These are phyloP conservation scores for Grigorovia transvaalensis DNA, from an alignment of 805 yeast genomes.

Conservation along the genomic window DNA sequence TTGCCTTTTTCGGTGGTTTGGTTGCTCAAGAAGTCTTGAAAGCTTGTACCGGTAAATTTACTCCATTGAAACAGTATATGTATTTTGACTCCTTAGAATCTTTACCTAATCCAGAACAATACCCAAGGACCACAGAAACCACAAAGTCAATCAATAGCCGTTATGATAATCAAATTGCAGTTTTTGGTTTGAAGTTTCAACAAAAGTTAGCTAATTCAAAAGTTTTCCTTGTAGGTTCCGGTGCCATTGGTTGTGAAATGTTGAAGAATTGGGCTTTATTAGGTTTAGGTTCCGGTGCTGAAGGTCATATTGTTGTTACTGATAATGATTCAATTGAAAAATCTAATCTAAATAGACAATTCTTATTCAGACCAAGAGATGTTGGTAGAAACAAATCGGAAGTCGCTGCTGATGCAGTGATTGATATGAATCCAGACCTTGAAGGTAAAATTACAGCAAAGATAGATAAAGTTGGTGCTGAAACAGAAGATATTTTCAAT, in stretches of 20 bases:
- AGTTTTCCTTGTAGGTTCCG: conserved; percentile 90
- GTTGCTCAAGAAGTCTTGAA: conserved; percentile 95
- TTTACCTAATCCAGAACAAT: conserved; percentile 51
- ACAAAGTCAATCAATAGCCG: conserved; percentile 71
- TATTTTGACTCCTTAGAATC: conserved; percentile 93
- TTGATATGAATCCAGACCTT: conserved; percentile 76
- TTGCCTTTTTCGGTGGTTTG: conserved; percentile 86
- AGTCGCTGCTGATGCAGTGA: conserved; percentile 79
- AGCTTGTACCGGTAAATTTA: conserved; percentile 89
- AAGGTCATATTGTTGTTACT: conserved; percentile 76
- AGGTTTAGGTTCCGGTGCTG: conserved; percentile 88
- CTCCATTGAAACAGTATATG: conserved; percentile 85
- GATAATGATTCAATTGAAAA: conserved; percentile 90
- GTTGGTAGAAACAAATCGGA: conserved; percentile 88
- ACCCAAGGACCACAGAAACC: conserved; percentile 56
- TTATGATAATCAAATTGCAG: conserved; percentile 93
- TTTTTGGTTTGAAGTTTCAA: conserved; percentile 74
- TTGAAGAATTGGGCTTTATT: conserved; percentile 95
- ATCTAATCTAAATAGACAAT: conserved; percentile 93
- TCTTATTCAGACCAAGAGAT: conserved; percentile 86
- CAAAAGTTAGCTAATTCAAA: conserved; percentile 62
- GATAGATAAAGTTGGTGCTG: conserved; percentile 86
- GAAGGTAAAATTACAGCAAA: conserved; percentile 63
- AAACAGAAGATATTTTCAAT: conserved; percentile 78
- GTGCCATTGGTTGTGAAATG: conserved; percentile 99